Conservation (phyloP, 2,329 filamentous ascomycete genomes). For the Xylariaceae sp. region DNA sequence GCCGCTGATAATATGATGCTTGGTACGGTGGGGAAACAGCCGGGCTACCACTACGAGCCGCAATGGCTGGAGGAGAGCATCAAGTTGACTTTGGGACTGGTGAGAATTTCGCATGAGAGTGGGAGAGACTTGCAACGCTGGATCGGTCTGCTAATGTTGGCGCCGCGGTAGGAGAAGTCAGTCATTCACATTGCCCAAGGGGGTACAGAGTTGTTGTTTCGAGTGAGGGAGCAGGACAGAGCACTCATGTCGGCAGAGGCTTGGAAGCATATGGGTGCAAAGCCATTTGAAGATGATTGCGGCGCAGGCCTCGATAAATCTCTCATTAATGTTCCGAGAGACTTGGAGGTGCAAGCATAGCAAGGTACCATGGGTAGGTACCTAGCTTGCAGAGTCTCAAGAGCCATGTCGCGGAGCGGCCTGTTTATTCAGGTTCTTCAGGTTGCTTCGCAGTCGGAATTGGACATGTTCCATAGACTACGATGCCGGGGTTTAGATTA, state of each 20-base stretch:
- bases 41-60: conserved; percentile 37
- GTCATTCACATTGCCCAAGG: conserved; percentile 40
- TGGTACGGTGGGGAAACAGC: conserved; percentile 38
- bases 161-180: conserved; percentile 38
- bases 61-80: conserved; percentile 47
- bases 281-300: conserved; percentile 39
- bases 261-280: conserved; percentile 42
- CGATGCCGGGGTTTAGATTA: no score
- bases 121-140: no score
- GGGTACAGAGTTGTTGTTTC: conserved; percentile 40
- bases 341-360: no score
- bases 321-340: neutral
- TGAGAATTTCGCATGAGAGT: conserved; percentile 27
- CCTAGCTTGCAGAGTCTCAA: no score
- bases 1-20: conserved; percentile 53
- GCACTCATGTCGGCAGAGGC: conserved; percentile 40
- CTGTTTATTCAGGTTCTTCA: no score
- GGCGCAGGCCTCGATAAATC: conserved; percentile 11
- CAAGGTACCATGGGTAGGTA: no score
- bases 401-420: no score
- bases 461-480: no score
- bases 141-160: no score
- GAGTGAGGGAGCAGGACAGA: conserved; percentile 38
- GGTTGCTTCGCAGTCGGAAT: no score
- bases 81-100: conserved; percentile 51